Percentiles rank a stretch among this genome's conserved stretches.
Conservation (phyloP, 2,329 filamentous ascomycete species). For the Trichoderma harzianum region DNA sequence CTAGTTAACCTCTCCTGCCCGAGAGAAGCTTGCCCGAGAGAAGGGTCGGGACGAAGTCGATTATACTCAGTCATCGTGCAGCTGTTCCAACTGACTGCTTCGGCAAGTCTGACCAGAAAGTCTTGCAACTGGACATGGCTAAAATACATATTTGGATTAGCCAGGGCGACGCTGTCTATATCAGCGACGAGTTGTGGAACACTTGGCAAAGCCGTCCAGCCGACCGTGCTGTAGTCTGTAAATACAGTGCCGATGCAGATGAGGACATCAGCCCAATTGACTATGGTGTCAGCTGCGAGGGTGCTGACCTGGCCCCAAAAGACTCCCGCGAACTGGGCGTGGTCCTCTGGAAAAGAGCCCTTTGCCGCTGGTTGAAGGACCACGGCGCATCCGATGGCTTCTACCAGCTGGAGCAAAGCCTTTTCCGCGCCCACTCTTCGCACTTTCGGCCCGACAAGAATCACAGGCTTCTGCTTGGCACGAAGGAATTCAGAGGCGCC, state of each 20-base stretch:
- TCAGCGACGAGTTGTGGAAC: neutral
- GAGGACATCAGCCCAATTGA: neutral
- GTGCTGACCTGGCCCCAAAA: neutral
- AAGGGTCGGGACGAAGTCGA: neutral
- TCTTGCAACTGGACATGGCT: neutral
- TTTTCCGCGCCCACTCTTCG: neutral
- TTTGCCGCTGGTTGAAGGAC: neutral
- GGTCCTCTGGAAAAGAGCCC: neutral
- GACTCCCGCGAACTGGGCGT: neutral
- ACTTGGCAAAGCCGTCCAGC: neutral
- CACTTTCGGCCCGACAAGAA: neutral
- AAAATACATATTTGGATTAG: neutral
- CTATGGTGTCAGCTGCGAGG: neutral
- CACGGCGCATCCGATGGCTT: neutral
- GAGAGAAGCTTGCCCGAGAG: neutral
- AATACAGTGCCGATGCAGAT: neutral
- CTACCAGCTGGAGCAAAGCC: neutral
- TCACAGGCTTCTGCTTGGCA: neutral
- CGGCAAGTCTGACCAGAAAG: neutral
- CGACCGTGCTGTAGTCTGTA: neutral
- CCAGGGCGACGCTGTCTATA: neutral
- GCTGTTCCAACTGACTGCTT: neutral
- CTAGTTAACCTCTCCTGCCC: neutral
- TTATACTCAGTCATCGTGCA: neutral
- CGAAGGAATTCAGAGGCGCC: neutral